A percentile compares a stretch with the other conserved stretches of the same genome.
These are phyloP conservation scores for Anethum foeniculum DNA, from an alignment of 140 eudicot genomes.

Conservation along the genomic window DNA sequence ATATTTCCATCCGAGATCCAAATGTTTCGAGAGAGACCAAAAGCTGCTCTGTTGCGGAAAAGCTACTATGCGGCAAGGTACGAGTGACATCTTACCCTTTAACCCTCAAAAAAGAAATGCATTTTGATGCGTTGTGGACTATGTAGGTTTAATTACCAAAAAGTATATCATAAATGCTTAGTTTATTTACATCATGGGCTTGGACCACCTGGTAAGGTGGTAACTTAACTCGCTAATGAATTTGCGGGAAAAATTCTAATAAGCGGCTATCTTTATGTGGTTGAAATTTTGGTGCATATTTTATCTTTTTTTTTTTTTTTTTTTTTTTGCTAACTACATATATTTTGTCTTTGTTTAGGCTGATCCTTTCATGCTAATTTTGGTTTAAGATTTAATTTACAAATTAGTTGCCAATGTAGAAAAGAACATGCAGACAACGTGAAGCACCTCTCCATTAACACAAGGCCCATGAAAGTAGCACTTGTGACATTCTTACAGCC, in stretches of 20 bases:
- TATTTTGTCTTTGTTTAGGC: background rate
- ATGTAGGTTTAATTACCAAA: background rate
- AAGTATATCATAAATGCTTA: background rate
- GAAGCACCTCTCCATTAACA: no score
- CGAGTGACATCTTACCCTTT: background rate
- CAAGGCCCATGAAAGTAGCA: no score
- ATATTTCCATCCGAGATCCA: constrained; percentile 63
- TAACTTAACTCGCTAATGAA: background rate
- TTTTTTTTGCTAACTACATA: no score
- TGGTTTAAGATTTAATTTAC: background rate
- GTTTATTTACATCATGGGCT: background rate
- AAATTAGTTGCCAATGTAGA: background rate
- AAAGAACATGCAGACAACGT: no score
- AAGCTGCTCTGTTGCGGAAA: constrained; percentile 58
- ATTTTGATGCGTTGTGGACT: background rate
- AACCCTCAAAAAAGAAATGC: background rate
- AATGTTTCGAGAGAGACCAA: constrained; percentile 46
- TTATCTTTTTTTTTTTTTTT: no score
- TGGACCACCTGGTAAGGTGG: background rate
- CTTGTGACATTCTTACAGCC: no score
- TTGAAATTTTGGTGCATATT: no score
- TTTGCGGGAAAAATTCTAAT: background rate
- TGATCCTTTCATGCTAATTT: background rate
- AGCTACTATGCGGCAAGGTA: constrained; percentile 81
- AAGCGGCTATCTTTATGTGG: background rate